Evolutionary conservation across 2,329 filamentous ascomycete genomes (phyloP).

Genomic region (Ambrosiella beaveri): DNA sequence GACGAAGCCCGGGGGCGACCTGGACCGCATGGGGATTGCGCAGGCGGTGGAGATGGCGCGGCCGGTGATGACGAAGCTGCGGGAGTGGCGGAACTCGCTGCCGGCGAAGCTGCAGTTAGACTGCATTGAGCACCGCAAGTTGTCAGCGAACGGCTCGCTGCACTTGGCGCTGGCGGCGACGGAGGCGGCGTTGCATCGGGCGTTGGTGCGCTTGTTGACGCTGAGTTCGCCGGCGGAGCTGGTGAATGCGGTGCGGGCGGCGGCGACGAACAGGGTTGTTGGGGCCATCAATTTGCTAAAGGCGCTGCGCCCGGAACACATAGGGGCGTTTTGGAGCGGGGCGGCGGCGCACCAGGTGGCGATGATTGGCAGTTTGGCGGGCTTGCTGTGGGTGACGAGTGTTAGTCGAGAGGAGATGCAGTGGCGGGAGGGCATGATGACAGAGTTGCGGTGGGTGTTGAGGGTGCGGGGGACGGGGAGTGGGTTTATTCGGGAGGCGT

Average conservation of each 20-base stretch:
- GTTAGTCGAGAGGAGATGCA: constrained; percentile 20
- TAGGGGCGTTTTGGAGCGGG: constrained; percentile 26
- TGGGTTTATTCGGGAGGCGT: constrained; percentile 23
- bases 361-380: constrained; percentile 19
- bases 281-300: constrained; percentile 22
- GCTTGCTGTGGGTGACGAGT: constrained; percentile 16
- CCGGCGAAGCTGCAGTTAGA: constrained; percentile 27
- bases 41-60: constrained; percentile 28
- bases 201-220: constrained; percentile 21
- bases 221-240: constrained; percentile 7
- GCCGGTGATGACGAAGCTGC: constrained; percentile 28
- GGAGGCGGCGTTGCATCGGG: constrained; percentile 26
- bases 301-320: constrained; percentile 21
- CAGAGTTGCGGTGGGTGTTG: constrained; percentile 26
- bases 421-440: constrained; percentile 23
- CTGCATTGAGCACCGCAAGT: constrained; percentile 21
- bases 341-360: constrained; percentile 18
- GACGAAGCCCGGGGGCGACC: constrained; percentile 7
- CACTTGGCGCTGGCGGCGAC: constrained; percentile 27
- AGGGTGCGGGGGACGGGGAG: constrained; percentile 24
- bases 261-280: constrained; percentile 19
- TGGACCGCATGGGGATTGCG: constrained; percentile 11
- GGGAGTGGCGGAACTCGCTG: constrained; percentile 28
- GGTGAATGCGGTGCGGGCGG: constrained; percentile 13
- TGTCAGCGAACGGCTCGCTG: constrained; percentile 24